phyloP scores from a whole-genome alignment of 169 alveolate species.

The Cryptosporidium ryanae region DNA sequence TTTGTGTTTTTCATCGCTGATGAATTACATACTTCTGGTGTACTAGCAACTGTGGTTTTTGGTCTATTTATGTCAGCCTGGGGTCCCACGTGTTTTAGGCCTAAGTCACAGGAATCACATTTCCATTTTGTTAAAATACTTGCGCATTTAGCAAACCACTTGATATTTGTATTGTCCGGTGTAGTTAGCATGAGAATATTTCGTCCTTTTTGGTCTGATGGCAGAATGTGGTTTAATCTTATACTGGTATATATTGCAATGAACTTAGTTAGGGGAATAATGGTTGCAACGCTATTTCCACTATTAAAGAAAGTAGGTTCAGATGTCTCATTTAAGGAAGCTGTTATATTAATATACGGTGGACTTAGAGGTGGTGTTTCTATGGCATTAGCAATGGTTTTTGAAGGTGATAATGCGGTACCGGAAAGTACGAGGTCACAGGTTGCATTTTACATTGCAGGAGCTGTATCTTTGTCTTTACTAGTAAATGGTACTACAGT shows the following conservation, averaged over 20 bases:
- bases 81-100: slow-evolving; percentile 77
- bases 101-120: slow-evolving; percentile 72
- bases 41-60: slow-evolving; percentile 77
- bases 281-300: slow-evolving; percentile 72
- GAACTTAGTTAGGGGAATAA: slow-evolving; percentile 74
- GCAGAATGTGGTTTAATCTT: slow-evolving; percentile 76
- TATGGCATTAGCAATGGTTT: slow-evolving; percentile 89
- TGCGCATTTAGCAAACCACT: slow-evolving; percentile 77
- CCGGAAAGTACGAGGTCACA: slow-evolving; percentile 82
- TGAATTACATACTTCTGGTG: slow-evolving; percentile 76
- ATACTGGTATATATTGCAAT: slow-evolving; percentile 76
- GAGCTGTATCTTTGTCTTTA: slow-evolving; percentile 90
- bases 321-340: slow-evolving; percentile 74
- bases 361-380: slow-evolving; percentile 94
- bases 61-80: slow-evolving; percentile 79
- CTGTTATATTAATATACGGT: slow-evolving; percentile 88
- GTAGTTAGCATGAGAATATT: slow-evolving; percentile 75
- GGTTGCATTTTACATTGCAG: slow-evolving; percentile 89
- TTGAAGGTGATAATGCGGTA: slow-evolving; percentile 87
- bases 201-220: slow-evolving; percentile 75
- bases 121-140: slow-evolving; percentile 75
- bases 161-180: slow-evolving; percentile 77
- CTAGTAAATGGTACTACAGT: slow-evolving; percentile 90
- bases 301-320: slow-evolving; percentile 76
- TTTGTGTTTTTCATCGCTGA: slow-evolving; percentile 78